These are phyloP conservation scores for Metschnikowia orientalis DNA, from an alignment of 805 yeast genomes.

Conservation along the genomic window DNA sequence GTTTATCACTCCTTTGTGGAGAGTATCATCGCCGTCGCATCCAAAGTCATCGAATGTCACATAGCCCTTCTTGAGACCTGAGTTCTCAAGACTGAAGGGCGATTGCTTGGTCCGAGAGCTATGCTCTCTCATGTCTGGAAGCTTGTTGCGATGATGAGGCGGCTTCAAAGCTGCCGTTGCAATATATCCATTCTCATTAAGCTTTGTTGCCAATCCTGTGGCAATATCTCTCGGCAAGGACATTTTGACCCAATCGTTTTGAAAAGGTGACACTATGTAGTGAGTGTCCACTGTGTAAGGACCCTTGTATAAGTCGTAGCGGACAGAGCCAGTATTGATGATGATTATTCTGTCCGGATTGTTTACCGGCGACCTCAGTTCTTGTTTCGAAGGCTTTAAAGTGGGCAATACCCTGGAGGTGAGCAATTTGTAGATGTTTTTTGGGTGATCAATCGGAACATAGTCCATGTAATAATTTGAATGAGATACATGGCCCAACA, in stretches of 20 bases:
- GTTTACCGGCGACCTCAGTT: constrained; percentile 3
- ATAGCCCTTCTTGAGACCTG: constrained; percentile 56
- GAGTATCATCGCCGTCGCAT: constrained; percentile 79
- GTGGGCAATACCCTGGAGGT: constrained; percentile 53
- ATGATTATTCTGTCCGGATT: constrained; percentile 44
- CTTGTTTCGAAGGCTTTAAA: constrained; percentile 27
- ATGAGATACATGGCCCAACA: constrained; percentile 61
- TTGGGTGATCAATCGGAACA: constrained; percentile 50
- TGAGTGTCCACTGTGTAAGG: constrained; percentile 76
- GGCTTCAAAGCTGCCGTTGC: constrained; percentile 10
- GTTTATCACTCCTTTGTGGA: constrained; percentile 53
- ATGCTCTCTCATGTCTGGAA: neutral
- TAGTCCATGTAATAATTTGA: constrained; percentile 59
- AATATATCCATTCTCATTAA: constrained; percentile 57
- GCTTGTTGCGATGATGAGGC: constrained; percentile 12
- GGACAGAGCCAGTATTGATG: constrained; percentile 81
- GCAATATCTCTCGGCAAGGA: constrained; percentile 60
- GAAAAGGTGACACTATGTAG: constrained; percentile 80
- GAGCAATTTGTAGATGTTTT: constrained; percentile 55
- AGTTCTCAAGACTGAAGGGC: neutral
- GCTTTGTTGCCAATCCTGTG: constrained; percentile 42
- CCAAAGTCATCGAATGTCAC: constrained; percentile 85
- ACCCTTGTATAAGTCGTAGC: constrained; percentile 84
- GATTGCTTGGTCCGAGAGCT: neutral
- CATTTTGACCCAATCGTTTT: constrained; percentile 71